phyloP scores from a whole-genome alignment of 208 protist genomes.

The Crithidia sp. region DNA sequence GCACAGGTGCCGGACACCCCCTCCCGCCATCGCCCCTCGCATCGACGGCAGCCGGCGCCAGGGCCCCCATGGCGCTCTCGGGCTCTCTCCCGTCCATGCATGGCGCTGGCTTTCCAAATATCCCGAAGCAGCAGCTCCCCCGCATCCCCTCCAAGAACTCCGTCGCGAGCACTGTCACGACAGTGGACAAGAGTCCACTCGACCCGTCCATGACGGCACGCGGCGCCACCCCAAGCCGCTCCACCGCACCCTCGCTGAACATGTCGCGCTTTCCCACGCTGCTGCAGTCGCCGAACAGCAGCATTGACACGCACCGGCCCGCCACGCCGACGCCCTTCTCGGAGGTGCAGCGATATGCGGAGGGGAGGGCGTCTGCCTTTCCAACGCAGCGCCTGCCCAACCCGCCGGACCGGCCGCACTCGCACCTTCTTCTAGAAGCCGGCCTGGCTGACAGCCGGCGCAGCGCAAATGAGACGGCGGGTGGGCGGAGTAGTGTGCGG shows the following conservation, averaged over 20 bases:
- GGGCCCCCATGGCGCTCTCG: slow-evolving; percentile 4
- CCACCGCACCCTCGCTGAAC: not conserved
- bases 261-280: not conserved
- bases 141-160: not conserved
- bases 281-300: slow-evolving; percentile 14
- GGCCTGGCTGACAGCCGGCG: slow-evolving; percentile 3
- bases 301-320: slow-evolving; percentile 10
- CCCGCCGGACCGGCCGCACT: slow-evolving; percentile 9
- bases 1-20: not conserved
- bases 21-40: not conserved
- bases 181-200: slow-evolving; percentile 9
- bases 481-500: not conserved
- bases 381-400: slow-evolving; percentile 12
- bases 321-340: slow-evolving; percentile 11
- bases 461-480: not conserved
- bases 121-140: slow-evolving; percentile 4
- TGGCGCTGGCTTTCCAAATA: not conserved
- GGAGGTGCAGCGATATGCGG: not conserved
- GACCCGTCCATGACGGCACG: slow-evolving; percentile 21
- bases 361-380: not conserved
- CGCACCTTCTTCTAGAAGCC: not conserved
- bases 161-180: not conserved
- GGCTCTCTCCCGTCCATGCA: slow-evolving; percentile 14
- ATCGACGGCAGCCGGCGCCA: not conserved
- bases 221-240: slow-evolving; percentile 10